These are phyloP conservation scores for Clonostachys chloroleuca DNA, from an alignment of 2,329 filamentous ascomycete species.

Conservation along the genomic window DNA sequence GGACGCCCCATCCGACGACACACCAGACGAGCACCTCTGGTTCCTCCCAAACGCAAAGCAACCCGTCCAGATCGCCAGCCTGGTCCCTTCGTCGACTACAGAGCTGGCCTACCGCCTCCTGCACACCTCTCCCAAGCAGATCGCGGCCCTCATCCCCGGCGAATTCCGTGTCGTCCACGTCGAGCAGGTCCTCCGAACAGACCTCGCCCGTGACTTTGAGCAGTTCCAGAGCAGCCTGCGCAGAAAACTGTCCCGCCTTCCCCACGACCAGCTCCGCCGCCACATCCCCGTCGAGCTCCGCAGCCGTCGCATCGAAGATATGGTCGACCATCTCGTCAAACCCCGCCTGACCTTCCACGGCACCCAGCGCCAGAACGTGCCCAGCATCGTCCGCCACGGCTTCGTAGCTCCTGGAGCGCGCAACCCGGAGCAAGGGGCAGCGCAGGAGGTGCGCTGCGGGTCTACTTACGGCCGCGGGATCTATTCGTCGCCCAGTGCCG, in stretches of 20 bases:
- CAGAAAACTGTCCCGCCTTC: slow-evolving; percentile 9
- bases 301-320: slow-evolving; percentile 11
- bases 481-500: slow-evolving; percentile 34
- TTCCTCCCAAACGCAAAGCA: not conserved
- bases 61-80: not conserved
- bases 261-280: slow-evolving; percentile 5
- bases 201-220: slow-evolving; percentile 22
- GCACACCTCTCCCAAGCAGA: slow-evolving; percentile 20
- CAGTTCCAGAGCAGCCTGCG: slow-evolving; percentile 15
- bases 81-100: not conserved
- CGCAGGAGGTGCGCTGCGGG: slow-evolving; percentile 12
- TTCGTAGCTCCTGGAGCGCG: slow-evolving; percentile 28
- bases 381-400: slow-evolving; percentile 36
- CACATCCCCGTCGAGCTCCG: slow-evolving; percentile 1
- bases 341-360: slow-evolving; percentile 34
- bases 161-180: slow-evolving; percentile 28
- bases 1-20: not conserved
- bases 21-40: not conserved
- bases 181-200: slow-evolving; percentile 27
- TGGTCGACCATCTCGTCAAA: slow-evolving; percentile 26
- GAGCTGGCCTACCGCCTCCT: slow-evolving; percentile 20
- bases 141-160: slow-evolving; percentile 19
- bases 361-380: slow-evolving; percentile 23
- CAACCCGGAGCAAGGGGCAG: not conserved
- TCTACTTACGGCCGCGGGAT: slow-evolving; percentile 33